A percentile compares a stretch with the other conserved stretches of the same genome.
Evolutionary conservation across 2,329 filamentous ascomycete species (phyloP).

Genomic region (Clonostachys chloroleuca): DNA sequence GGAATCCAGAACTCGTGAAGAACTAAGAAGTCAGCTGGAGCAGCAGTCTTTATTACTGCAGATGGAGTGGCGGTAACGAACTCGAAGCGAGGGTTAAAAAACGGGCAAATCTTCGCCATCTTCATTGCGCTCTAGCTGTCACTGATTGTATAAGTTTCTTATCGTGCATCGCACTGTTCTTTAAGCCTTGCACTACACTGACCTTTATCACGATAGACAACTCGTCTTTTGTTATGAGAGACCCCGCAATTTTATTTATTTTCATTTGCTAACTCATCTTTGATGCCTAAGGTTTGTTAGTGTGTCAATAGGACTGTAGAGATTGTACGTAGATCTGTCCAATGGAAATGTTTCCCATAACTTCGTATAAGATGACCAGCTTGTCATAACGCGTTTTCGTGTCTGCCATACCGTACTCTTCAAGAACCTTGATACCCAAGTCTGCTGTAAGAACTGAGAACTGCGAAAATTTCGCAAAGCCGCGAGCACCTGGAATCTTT

Average conservation of each 20-base stretch:
- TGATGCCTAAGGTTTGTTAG: conserved; percentile 3
- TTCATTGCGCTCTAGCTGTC: no score
- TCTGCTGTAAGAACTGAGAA: neutral
- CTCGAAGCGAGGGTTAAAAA: no score
- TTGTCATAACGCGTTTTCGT: neutral
- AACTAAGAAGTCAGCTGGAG: no score
- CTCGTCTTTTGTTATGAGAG: conserved; percentile 3
- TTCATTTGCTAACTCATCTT: conserved; percentile 9
- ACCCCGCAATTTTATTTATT: conserved; percentile 3
- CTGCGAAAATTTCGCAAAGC: conserved; percentile 3
- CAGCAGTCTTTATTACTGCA: no score
- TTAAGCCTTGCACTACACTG: neutral
- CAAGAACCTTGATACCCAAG: neutral
- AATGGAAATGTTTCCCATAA: conserved; percentile 1
- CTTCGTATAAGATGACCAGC: neutral
- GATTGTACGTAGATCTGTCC: neutral
- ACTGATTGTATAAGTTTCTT: no score
- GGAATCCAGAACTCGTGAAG: no score
- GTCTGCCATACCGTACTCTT: neutral
- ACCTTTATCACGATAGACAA: conserved; percentile 9
- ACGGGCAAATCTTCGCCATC: no score
- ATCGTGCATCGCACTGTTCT: no score
- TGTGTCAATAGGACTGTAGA: no score
- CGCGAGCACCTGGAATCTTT: conserved; percentile 2
- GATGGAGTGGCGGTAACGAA: no score